Percentiles rank a stretch among this genome's conserved stretches.
These are phyloP conservation scores for Tetracladium setigerum DNA, from an alignment of 495 filamentous ascomycete genomes.

Conservation along the genomic window DNA sequence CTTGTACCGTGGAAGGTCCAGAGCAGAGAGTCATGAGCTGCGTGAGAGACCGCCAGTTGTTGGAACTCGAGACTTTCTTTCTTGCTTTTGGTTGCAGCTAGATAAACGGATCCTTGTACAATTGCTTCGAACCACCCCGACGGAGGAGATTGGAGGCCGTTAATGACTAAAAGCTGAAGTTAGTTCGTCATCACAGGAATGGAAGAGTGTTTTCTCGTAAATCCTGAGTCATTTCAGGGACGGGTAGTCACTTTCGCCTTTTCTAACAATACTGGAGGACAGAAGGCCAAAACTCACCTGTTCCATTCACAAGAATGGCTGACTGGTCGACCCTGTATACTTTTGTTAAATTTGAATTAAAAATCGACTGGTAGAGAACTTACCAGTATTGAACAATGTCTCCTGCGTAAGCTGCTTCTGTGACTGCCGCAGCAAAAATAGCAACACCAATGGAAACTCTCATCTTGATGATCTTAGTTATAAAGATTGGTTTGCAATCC, in stretches of 20 bases:
- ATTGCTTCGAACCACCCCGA: slow-evolving; percentile 26
- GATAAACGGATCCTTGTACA: slow-evolving; percentile 26
- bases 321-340: slow-evolving; percentile 20
- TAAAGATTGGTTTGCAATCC: too few species aligned
- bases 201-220: too few species aligned
- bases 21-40: slow-evolving; percentile 27
- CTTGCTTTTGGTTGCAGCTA: slow-evolving; percentile 24
- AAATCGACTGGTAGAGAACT: too few species aligned
- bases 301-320: slow-evolving; percentile 25
- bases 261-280: too few species aligned
- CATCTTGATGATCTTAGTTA: too few species aligned
- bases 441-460: not conserved
- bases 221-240: too few species aligned
- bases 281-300: not conserved
- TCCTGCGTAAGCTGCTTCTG: slow-evolving; percentile 23
- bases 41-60: slow-evolving; percentile 33
- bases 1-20: slow-evolving; percentile 31
- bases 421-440: slow-evolving; percentile 8
- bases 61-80: slow-evolving; percentile 23
- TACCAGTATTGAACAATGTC: slow-evolving; percentile 32
- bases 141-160: slow-evolving; percentile 27
- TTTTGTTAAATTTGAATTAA: not conserved
- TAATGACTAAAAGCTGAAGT: slow-evolving; percentile 14
- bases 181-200: too few species aligned
- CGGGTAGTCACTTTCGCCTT: too few species aligned